Evolutionary conservation across 148 eudicot species (phyloP).

Genomic region (Rhododendron ferrugineum): DNA sequence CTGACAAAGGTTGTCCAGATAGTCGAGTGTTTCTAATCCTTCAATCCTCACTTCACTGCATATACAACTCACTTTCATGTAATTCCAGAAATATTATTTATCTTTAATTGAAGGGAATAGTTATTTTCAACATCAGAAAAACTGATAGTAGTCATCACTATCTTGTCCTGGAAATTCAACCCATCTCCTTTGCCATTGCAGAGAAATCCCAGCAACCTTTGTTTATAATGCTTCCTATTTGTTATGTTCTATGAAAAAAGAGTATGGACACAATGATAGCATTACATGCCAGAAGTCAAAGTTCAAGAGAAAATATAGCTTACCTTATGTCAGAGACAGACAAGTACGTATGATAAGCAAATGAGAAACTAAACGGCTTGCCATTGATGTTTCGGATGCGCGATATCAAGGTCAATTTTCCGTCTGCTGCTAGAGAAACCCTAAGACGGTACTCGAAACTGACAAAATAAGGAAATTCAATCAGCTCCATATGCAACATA

Average conservation of each 20-base stretch:
- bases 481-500: not conserved
- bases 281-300: not conserved
- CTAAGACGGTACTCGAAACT: conserved; percentile 20
- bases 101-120: not conserved
- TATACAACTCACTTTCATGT: not conserved
- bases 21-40: conserved; percentile 25
- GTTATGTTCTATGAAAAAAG: not conserved
- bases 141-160: conserved; percentile 35
- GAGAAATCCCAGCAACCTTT: not conserved
- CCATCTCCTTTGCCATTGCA: not conserved
- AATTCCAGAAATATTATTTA: not conserved
- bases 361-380: conserved; percentile 19
- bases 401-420: conserved; percentile 19
- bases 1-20: conserved; percentile 23
- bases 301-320: not conserved
- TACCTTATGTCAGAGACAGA: conserved; percentile 26
- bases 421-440: conserved; percentile 19
- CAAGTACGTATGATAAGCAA: conserved; percentile 19
- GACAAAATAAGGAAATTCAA: conserved; percentile 8
- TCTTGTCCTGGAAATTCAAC: not conserved
- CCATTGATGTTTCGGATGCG: conserved; percentile 18
- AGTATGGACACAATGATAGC: not conserved
- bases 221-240: not conserved
- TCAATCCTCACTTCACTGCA: conserved; percentile 31
- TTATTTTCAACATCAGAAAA: not conserved